Conservation (phyloP, 768 basidiomycete genomes). For the Agrocybe pediades region DNA sequence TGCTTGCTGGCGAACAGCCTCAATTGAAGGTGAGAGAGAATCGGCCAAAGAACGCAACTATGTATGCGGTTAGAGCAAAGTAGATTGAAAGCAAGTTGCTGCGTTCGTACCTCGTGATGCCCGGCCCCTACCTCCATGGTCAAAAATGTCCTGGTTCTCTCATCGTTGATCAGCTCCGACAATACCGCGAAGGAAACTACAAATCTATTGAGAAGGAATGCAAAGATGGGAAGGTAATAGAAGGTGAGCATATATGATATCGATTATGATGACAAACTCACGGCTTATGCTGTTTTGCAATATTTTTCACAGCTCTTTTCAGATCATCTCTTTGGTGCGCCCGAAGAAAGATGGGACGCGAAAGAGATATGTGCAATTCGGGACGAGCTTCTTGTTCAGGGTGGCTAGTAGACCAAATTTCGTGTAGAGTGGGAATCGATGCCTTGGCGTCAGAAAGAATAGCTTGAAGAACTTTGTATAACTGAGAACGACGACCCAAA, state of each 20-base stretch:
- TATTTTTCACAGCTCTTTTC: slow-evolving; percentile 55
- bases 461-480: slow-evolving; percentile 48
- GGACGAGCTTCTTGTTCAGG: slow-evolving; percentile 12
- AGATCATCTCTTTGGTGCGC: slow-evolving; percentile 79
- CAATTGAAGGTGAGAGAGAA: slow-evolving; percentile 59
- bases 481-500: slow-evolving; percentile 32
- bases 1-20: slow-evolving; percentile 65
- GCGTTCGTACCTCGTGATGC: slow-evolving; percentile 60
- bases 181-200: slow-evolving; percentile 71
- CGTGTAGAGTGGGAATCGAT: slow-evolving; percentile 47
- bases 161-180: slow-evolving; percentile 76
- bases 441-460: slow-evolving; percentile 45
- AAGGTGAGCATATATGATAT: not conserved
- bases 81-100: slow-evolving; percentile 2
- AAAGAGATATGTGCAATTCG: slow-evolving; percentile 84
- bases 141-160: slow-evolving; percentile 79
- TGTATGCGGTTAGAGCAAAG: slow-evolving; percentile 7
- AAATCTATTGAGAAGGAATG: slow-evolving; percentile 55
- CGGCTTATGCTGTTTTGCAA: slow-evolving; percentile 50
- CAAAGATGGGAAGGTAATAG: not conserved
- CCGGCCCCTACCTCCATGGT: slow-evolving; percentile 85
- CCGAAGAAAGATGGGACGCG: slow-evolving; percentile 78
- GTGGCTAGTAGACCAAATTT: slow-evolving; percentile 27
- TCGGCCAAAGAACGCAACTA: slow-evolving; percentile 63
- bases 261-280: slow-evolving; percentile 30